Percentiles rank a stretch among this genome's conserved stretches.
phyloP scores from a whole-genome alignment of 2,329 filamentous ascomycete species.

The Ascochyta fabae region DNA sequence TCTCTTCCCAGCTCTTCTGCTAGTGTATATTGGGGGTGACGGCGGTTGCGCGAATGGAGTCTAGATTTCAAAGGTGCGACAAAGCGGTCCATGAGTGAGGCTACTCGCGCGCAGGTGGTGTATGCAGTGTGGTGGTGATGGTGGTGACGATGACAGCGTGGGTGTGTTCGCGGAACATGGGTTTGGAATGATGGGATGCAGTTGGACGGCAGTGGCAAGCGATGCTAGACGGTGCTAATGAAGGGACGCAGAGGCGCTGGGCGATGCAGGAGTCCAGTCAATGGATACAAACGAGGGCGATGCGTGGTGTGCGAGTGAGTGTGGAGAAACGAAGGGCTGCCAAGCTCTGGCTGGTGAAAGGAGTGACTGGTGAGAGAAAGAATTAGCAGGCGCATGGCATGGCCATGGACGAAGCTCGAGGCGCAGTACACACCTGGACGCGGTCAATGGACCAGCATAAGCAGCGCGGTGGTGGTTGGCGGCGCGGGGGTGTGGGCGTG shows the following conservation, averaged over 20 bases:
- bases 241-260: constrained; percentile 41
- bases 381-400: not conserved
- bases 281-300: constrained; percentile 37
- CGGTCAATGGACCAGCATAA: constrained; percentile 45
- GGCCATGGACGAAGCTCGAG: not conserved
- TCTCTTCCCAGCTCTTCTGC: constrained; percentile 1
- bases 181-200: constrained; percentile 33
- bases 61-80: constrained; percentile 34
- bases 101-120: constrained; percentile 26
- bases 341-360: constrained; percentile 41
- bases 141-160: constrained; percentile 8
- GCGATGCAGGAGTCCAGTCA: constrained; percentile 43
- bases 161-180: constrained; percentile 33
- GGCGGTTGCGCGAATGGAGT: constrained; percentile 34
- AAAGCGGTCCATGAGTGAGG: constrained; percentile 40
- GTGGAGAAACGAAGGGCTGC: constrained; percentile 53
- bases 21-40: constrained; percentile 21
- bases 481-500: constrained; percentile 13
- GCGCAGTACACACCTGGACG: constrained; percentile 35
- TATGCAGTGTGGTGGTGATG: constrained; percentile 31
- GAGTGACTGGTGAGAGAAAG: constrained; percentile 10
- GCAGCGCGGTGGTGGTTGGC: constrained; percentile 19
- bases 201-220: constrained; percentile 33
- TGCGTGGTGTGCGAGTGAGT: constrained; percentile 31
- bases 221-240: constrained; percentile 27